These are phyloP conservation scores for Stachybotrys chlorohalonatus DNA, from an alignment of 2,329 filamentous ascomycete genomes.

Conservation along the genomic window DNA sequence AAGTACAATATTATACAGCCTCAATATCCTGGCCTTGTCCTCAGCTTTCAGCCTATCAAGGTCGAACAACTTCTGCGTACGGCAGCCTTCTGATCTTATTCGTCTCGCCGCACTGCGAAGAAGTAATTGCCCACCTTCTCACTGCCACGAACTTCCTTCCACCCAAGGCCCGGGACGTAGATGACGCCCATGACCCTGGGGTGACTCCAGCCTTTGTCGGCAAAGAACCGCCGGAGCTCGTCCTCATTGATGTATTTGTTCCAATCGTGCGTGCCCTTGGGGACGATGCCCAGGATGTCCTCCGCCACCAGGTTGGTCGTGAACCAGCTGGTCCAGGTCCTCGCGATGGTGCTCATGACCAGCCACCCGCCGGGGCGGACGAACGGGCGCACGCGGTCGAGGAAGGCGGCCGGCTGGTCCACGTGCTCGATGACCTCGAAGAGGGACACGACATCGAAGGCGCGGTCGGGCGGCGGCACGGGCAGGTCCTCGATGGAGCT, in stretches of 20 bases:
- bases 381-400: slow-evolving; percentile 62
- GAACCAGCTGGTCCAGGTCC: slow-evolving; percentile 81
- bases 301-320: slow-evolving; percentile 91
- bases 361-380: slow-evolving; percentile 90
- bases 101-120: slow-evolving; percentile 61
- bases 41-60: too few species aligned
- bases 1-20: neutral
- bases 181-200: slow-evolving; percentile 68
- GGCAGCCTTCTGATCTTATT: slow-evolving; percentile 3
- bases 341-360: slow-evolving; percentile 82
- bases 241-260: slow-evolving; percentile 84
- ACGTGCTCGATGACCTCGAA: slow-evolving; percentile 98
- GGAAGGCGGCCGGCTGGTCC: slow-evolving; percentile 62
- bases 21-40: neutral
- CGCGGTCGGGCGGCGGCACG: slow-evolving; percentile 26
- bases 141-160: slow-evolving; percentile 72
- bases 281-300: slow-evolving; percentile 78
- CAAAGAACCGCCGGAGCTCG: slow-evolving; percentile 57
- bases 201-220: slow-evolving; percentile 47
- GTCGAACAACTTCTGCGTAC: neutral
- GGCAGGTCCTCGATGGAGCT: slow-evolving; percentile 65
- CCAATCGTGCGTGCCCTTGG: slow-evolving; percentile 93
- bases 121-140: slow-evolving; percentile 95
- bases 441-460: slow-evolving; percentile 73
- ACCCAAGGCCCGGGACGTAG: slow-evolving; percentile 84